Conservation (phyloP, 345 rosid species). For the Jatropha curcas region DNA sequence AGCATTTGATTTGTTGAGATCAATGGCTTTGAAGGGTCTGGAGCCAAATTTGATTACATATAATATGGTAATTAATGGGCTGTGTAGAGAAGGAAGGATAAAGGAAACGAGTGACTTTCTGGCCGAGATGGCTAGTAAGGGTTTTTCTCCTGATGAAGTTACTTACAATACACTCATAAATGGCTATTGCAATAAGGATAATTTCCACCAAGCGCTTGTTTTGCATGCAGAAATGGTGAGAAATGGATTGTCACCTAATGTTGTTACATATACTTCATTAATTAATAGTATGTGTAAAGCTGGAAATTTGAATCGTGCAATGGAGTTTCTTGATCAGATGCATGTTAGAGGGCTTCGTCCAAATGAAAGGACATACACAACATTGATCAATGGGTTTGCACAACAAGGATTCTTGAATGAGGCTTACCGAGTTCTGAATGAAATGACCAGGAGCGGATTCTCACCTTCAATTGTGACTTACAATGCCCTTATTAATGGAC, state of each 20-base stretch:
- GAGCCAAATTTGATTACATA: constrained; percentile 80
- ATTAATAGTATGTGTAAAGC: constrained; percentile 81
- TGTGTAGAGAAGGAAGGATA: constrained; percentile 76
- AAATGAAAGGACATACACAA: constrained; percentile 75
- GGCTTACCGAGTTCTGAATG: constrained; percentile 55
- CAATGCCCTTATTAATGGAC: constrained; percentile 75
- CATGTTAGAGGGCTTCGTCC: constrained; percentile 72
- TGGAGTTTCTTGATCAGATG: constrained; percentile 83
- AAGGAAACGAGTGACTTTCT: constrained; percentile 61
- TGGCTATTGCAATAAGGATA: constrained; percentile 77
- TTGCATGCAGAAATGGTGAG: constrained; percentile 71
- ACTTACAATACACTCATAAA: constrained; percentile 78
- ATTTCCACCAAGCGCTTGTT: constrained; percentile 81
- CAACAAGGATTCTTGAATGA: constrained; percentile 65
- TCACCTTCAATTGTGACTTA: constrained; percentile 78
- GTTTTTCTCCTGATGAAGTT: constrained; percentile 72
- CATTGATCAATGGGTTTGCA: constrained; percentile 78
- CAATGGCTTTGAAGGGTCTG: constrained; percentile 60
- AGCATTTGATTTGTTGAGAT: constrained; percentile 51
- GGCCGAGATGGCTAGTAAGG: constrained; percentile 53
- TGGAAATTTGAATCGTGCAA: constrained; percentile 76
- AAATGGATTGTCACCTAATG: constrained; percentile 78
- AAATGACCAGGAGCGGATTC: constrained; percentile 67
- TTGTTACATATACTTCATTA: constrained; percentile 77
- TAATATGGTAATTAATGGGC: constrained; percentile 72